These are phyloP conservation scores for Lecanoromycetidae sp. DNA, from an alignment of 2,329 filamentous ascomycete genomes.

Conservation along the genomic window DNA sequence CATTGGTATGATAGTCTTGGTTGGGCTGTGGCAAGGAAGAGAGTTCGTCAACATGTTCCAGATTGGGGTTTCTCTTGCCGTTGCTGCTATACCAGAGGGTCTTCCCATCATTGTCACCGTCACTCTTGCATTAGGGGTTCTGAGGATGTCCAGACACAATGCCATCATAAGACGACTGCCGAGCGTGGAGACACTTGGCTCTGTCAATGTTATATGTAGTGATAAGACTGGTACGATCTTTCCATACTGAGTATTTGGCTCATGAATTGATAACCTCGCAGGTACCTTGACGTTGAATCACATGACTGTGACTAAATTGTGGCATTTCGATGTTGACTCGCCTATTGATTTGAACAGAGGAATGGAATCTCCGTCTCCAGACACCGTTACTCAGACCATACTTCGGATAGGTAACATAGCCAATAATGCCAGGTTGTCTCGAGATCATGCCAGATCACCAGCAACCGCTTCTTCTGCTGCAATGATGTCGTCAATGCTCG, in stretches of 20 bases:
- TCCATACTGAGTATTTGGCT: background rate
- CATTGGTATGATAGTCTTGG: constrained; percentile 81
- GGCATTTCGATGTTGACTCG: constrained; percentile 65
- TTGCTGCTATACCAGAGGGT: constrained; percentile 91
- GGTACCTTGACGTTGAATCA: constrained; percentile 93
- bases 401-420: constrained; percentile 90
- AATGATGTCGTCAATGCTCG: constrained; percentile 73
- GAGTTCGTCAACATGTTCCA: constrained; percentile 89
- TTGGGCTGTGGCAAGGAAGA: constrained; percentile 84
- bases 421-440: constrained; percentile 78
- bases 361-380: constrained; percentile 44
- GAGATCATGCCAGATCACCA: constrained; percentile 55
- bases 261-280: constrained; percentile 23
- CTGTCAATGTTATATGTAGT: constrained; percentile 98
- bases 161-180: constrained; percentile 93
- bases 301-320: constrained; percentile 94
- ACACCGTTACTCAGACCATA: constrained; percentile 65
- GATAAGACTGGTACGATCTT: constrained; percentile 68
- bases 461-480: constrained; percentile 62
- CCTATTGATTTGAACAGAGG: constrained; percentile 48
- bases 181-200: constrained; percentile 92
- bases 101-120: constrained; percentile 97
- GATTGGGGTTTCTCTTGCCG: constrained; percentile 90
- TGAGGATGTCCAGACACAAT: constrained; percentile 89
- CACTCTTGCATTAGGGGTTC: constrained; percentile 82